phyloP scores from a whole-genome alignment of 1,139 yeast species.

The Taphrina sp. region DNA sequence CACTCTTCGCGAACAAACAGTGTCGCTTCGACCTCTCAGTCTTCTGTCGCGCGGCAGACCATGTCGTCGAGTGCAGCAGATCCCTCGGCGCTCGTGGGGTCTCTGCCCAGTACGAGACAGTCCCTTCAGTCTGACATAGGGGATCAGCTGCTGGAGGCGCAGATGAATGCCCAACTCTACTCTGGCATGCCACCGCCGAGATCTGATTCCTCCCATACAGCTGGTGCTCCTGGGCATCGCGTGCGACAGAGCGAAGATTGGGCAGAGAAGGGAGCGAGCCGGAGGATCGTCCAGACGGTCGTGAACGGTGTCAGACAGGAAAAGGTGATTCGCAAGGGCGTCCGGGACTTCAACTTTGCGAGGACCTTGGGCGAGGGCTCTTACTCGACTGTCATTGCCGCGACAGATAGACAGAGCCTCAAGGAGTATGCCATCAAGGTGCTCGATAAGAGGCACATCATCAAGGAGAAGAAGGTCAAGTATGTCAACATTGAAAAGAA shows the following conservation, averaged over 20 bases:
- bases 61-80: too few relatives aligned
- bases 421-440: constrained; percentile 86
- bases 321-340: constrained; percentile 54
- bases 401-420: constrained; percentile 70
- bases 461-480: constrained; percentile 90
- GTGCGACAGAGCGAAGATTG: constrained; percentile 40
- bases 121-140: constrained; percentile 14
- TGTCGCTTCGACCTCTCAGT: constrained; percentile 8
- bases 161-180: constrained; percentile 11
- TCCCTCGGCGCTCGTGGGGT: too few relatives aligned
- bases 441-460: constrained; percentile 87
- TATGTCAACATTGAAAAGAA: constrained; percentile 95
- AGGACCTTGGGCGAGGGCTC: constrained; percentile 92
- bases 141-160: not conserved
- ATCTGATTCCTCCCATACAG: not conserved
- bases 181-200: constrained; percentile 18
- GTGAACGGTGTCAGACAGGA: constrained; percentile 44
- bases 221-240: not conserved
- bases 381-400: constrained; percentile 83
- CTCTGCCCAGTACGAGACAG: constrained; percentile 4
- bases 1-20: constrained; percentile 14
- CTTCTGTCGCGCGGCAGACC: constrained; percentile 8
- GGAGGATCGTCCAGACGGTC: constrained; percentile 49
- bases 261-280: constrained; percentile 55
- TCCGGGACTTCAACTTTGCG: constrained; percentile 83